Evolutionary conservation across 768 basidiomycete species (phyloP), one percentile per base, ranked within the genome.

Genomic region (Leucocoprinus leucothites): DNA sequence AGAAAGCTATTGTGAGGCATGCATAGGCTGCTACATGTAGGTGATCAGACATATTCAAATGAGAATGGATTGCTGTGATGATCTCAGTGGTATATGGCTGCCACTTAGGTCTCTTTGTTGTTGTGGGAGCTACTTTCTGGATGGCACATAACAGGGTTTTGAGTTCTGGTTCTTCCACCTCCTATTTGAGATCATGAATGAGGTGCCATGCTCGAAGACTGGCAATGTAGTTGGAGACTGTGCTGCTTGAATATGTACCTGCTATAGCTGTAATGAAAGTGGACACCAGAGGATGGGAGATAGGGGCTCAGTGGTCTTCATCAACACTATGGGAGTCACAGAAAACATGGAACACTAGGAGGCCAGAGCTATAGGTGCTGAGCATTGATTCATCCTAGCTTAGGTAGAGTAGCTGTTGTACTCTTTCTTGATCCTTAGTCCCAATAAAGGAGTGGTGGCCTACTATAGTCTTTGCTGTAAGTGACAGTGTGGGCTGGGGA

Each of bases 181-280:
- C 34, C 67, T 66, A 75, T 0, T 53, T 36, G 1, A 61, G 26
- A 7, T 59, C 38, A 26, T 74, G 66, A 11, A 62, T 26, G 18
- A 64, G 56, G 43, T 76, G 74, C 71, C 72, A 75, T 0, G 69
- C 67, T 6, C 63, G 65, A 2, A 74, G 19, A 0, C 57, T 72
- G 8, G 58, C 47, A 2, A 71, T 41, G n/a, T 68, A 58, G 21
- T 63, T 63, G 2, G 54, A 41, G 13, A 67, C 51, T 0, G 69
- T 60, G 0, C 50, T 53, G 1, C 60, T 61, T 0, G 68, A 60
- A 18, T 56, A 35, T 0, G 16, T 3, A 3, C 69, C 69, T 0
- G 64, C 53, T 16, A 57, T 46, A 0, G 64, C 62, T 0, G 69
- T 61, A 0, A 65, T 64, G 42, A 69, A 75, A 1, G 61, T 57